phyloP scores from a whole-genome alignment of 208 protist species.

The Leptomonas pyrrhocoris region DNA sequence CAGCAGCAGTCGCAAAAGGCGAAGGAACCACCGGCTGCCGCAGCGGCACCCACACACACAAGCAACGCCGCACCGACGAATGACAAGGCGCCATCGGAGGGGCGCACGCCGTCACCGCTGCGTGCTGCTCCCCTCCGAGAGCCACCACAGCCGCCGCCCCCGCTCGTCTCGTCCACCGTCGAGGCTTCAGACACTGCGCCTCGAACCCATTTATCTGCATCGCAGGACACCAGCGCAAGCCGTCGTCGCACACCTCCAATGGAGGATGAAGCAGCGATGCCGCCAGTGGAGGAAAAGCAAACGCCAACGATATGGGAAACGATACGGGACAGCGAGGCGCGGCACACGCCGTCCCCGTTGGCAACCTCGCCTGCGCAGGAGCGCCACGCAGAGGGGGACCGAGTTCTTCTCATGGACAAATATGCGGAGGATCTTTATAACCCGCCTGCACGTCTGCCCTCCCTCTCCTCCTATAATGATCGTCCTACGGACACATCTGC shows the following conservation, averaged over 20 bases:
- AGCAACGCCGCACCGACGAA: not conserved
- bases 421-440: not conserved
- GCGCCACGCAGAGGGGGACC: no score
- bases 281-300: not conserved
- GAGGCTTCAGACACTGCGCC: not conserved
- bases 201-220: not conserved
- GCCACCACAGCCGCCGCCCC: slow-evolving; percentile 14
- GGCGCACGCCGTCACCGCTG: slow-evolving; percentile 25
- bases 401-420: not conserved
- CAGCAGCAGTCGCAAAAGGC: not conserved
- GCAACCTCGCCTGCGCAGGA: no score
- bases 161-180: not conserved
- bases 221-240: not conserved
- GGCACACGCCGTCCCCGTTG: not conserved
- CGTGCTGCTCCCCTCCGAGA: slow-evolving; percentile 14
- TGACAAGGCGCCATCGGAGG: not conserved
- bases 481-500: no score
- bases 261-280: not conserved
- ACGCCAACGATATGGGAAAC: slow-evolving; percentile 7
- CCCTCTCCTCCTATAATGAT: no score
- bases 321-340: slow-evolving; percentile 5
- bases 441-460: not conserved
- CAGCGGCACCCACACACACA: not conserved
- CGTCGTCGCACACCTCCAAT: not conserved
- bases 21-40: not conserved